Percentiles rank a stretch among this genome's conserved stretches.
phyloP scores from a whole-genome alignment of 73 alveolate species.

The Tetrahymena borealis region DNA sequence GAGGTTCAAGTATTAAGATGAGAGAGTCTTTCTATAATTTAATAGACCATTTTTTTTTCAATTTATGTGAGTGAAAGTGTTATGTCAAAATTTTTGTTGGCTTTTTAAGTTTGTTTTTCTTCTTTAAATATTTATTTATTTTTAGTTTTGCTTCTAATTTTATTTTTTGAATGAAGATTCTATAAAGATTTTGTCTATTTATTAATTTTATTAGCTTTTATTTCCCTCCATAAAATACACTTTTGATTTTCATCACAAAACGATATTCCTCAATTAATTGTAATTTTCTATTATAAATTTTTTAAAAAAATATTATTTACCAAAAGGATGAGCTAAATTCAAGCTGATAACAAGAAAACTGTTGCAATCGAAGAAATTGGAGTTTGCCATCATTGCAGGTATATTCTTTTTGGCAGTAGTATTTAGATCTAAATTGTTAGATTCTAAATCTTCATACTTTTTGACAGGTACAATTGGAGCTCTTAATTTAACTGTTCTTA shows the following conservation, averaged over 20 bases:
- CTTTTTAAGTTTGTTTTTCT: too few species aligned
- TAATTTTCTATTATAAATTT: background rate
- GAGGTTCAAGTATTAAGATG: background rate
- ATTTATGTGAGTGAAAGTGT: too few species aligned
- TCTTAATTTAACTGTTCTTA: constrained; percentile 17
- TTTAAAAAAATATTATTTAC: background rate
- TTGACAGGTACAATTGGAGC: constrained; percentile 23
- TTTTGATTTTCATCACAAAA: too few species aligned
- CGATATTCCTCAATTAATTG: background rate
- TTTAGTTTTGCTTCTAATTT: too few species aligned
- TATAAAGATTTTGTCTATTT: too few species aligned
- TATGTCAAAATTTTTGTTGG: too few species aligned
- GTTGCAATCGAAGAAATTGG: constrained; percentile 15
- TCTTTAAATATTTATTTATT: too few species aligned
- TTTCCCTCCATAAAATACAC: too few species aligned
- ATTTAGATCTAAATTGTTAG: constrained; percentile 22
- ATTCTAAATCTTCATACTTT: constrained; percentile 31
- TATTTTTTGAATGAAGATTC: too few species aligned
- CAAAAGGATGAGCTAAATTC: background rate
- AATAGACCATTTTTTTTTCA: too few species aligned
- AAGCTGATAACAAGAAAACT: background rate
- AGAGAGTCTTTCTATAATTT: too few species aligned
- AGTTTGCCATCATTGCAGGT: constrained; percentile 23
- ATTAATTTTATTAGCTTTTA: too few species aligned
- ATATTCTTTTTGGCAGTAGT: constrained; percentile 35